These are phyloP conservation scores for Teratosphaeria viscida DNA, from an alignment of 2,329 filamentous ascomycete genomes.

Conservation along the genomic window DNA sequence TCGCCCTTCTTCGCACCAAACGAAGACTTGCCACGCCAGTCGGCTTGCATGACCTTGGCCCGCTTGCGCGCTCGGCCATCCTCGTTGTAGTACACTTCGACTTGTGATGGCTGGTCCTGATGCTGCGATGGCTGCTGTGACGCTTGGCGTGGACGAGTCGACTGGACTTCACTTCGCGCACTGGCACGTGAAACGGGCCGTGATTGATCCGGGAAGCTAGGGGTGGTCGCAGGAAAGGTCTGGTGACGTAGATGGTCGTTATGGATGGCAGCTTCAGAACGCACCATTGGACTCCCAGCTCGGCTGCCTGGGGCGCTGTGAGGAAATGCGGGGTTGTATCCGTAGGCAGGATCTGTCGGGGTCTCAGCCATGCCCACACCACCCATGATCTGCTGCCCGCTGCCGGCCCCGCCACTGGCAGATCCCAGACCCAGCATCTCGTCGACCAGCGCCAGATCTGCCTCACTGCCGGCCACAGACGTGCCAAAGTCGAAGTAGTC, in stretches of 20 bases:
- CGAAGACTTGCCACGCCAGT: conserved; percentile 59
- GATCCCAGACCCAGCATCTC: conserved; percentile 22
- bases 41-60: conserved; percentile 63
- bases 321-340: conserved; percentile 25
- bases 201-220: conserved; percentile 18
- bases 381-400: conserved; percentile 12
- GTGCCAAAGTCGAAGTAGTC: conserved; percentile 20
- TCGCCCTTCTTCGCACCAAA: conserved; percentile 62
- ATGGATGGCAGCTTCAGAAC: conserved; percentile 26
- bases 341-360: conserved; percentile 19
- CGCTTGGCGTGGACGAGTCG: conserved; percentile 13
- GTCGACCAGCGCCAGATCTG: conserved; percentile 16
- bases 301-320: conserved; percentile 31
- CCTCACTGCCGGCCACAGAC: conserved; percentile 7
- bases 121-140: conserved; percentile 12
- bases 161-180: conserved; percentile 23
- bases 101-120: conserved; percentile 10
- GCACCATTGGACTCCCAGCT: conserved; percentile 35
- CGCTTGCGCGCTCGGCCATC: conserved; percentile 61
- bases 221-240: conserved; percentile 19
- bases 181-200: conserved; percentile 25
- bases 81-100: conserved; percentile 24
- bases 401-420: conserved; percentile 9
- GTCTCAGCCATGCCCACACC: conserved; percentile 22
- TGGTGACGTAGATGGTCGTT: conserved; percentile 25